Base-by-base conservation (phyloP, 1,139 yeast genomes). In the Casaregolazyma suthepensis region DNA sequence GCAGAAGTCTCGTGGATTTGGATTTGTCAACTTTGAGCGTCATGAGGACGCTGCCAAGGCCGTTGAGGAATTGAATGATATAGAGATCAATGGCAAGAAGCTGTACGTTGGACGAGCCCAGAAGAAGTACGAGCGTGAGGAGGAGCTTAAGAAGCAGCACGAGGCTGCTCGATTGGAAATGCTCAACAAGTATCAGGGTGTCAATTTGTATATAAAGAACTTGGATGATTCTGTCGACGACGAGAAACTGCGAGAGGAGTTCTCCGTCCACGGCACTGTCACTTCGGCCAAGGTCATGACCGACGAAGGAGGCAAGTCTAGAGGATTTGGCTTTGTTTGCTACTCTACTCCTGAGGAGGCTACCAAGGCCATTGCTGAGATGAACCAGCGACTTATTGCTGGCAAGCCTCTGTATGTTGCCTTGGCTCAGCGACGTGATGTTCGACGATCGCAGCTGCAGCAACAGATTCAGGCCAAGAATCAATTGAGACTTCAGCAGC, bases 361-460 rank as follows among this genome's bases (percentile, higher is more conserved):
- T 61, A 42, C 38, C n/a, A 46, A 22, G 79, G 99, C 99, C 62
- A 90, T 91, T 72, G 82, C 94, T 66, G 99, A 93, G 79, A 91
- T 93, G 96, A 90, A 91, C 83, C 97, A 91, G 78, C 87, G 93
- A 74, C 87, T 93, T 87, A 82, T 93, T 67, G 84, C 83, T 67
- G 91, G 94, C 72, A 93, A 94, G 82, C 99, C 99, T 68, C 81
- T 93, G 71, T 93, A 93, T 73, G 99, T 93, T 75, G 97, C 98
- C 61, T 85, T 94, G 71, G 99, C 99, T 67, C 99, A 93, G 82
- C 88, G 97, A 76, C 91, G 90, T 79, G 99, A 93, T 69, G 96
- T 89, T 59, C 90, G 99, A 82, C 88, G 96, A 73, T 83, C 90
- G 67, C 98, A 93, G 79, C 81, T 94, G 72, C 94, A 90, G 74